Base-by-base conservation (phyloP, 2,329 filamentous ascomycete genomes). In the Dothideomycetes sp. region DNA sequence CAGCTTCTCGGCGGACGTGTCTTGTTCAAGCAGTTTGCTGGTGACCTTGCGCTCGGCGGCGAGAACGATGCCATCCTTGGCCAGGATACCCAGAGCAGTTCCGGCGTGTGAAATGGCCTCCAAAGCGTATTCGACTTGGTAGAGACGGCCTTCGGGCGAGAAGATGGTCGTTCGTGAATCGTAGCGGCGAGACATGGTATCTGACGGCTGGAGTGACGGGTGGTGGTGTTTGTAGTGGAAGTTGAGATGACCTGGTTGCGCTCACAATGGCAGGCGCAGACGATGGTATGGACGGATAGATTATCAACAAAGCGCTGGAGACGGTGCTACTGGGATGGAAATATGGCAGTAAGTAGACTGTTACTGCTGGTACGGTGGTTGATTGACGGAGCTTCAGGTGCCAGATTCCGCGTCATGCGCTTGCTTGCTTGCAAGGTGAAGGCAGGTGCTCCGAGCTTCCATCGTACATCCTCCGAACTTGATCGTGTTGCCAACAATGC, bases 1-100 rank as follows among this genome's bases (percentile, higher is more conserved):
- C 54, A 98, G 85, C 80, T 98, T 98, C 80, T 98, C 91, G 36
- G 91, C 93, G 41, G 91, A 96, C 50, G 93, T 98, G 69, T 98
- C 91, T 71, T 98, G 93, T 74, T 98, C 91, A 60, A 98, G 69
- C 61, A 98, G 74, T 78, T 98, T 98, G 68, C 91, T 96, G 47
- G 91, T 98, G 56, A 98, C 91, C 72, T 98, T 98, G 63, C 91
- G 80, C 76, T 98, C 91, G 31, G 93, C 91, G 43, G 93, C 91
- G 43, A 98, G 78, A 47, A 98, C 91, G 59, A 98, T 98, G 56
- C 91, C 91, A 77, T 98, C 91, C 67, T 93, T 88, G 51, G 93
- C 91, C 51, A 98, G 74, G 60, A 98, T 95, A 42, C 91, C 91
- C 56, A 98, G 80, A 51, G 91, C 91, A 35, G 91, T 98, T 54